phyloP scores from a whole-genome alignment of 2,329 filamentous ascomycete genomes.

The Alternaria brassicicola region DNA sequence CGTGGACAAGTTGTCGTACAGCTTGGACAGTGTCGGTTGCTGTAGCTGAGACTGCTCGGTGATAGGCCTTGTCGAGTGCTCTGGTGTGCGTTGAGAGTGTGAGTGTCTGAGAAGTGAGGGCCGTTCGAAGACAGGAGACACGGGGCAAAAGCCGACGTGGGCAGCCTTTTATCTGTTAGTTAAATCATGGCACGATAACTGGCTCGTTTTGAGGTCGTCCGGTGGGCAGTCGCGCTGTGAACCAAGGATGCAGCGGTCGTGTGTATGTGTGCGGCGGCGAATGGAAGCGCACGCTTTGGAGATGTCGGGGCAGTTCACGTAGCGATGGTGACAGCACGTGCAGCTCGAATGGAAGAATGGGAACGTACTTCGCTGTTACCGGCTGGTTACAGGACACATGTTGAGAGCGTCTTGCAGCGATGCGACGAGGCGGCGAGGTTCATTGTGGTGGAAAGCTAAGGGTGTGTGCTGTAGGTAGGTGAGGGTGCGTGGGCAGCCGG shows the following conservation, averaged over 20 bases:
- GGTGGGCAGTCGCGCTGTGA: constrained; percentile 6
- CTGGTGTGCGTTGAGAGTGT: background rate
- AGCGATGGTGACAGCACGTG: background rate
- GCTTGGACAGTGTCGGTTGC: background rate
- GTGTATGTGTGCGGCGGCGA: background rate
- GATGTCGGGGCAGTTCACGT: background rate
- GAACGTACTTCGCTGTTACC: constrained; percentile 35
- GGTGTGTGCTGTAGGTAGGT: background rate
- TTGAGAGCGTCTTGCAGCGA: constrained; percentile 34
- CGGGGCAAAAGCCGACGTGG: constrained; percentile 26
- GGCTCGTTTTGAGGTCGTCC: background rate
- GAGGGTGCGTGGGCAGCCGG: constrained; percentile 3
- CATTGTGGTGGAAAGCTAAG: constrained; percentile 21
- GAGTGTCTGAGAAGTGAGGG: constrained; percentile 4
- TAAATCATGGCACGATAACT: background rate
- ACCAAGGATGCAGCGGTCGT: constrained; percentile 3
- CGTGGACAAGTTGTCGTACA: background rate
- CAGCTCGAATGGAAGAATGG: background rate
- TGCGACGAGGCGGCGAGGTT: constrained; percentile 36
- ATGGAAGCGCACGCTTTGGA: constrained; percentile 4
- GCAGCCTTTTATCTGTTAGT: constrained; percentile 20
- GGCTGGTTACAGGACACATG: constrained; percentile 36
- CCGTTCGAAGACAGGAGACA: constrained; percentile 8
- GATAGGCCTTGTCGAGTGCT: background rate
- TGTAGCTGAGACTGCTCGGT: background rate